These are phyloP conservation scores for Flaveria sonorensis DNA, from an alignment of 129 eudicot species.

Conservation along the genomic window DNA sequence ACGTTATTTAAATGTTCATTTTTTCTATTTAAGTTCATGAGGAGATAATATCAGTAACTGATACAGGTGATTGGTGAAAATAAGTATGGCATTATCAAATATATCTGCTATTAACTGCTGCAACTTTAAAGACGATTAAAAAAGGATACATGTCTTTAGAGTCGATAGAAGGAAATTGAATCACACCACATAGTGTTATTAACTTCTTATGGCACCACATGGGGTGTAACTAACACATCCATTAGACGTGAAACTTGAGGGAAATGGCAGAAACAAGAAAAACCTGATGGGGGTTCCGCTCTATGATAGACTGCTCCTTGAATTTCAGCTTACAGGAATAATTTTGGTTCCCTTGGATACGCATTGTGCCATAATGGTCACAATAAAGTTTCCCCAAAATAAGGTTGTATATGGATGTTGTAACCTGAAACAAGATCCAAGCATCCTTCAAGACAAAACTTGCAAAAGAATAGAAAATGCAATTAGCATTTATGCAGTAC, in stretches of 20 bases:
- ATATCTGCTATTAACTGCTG: background rate
- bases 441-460: slow-evolving; percentile 5
- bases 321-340: slow-evolving; percentile 91
- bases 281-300: slow-evolving; percentile 98
- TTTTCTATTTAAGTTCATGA: background rate
- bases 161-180: slow-evolving; percentile 6
- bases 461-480: background rate
- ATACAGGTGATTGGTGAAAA: background rate
- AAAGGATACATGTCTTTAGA: background rate
- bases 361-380: slow-evolving; percentile 98
- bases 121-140: background rate
- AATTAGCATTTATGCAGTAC: slow-evolving; percentile 36
- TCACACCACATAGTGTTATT: background rate
- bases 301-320: slow-evolving; percentile 95
- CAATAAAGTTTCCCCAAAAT: slow-evolving; percentile 94
- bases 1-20: background rate
- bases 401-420: slow-evolving; percentile 96
- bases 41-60: slow-evolving; percentile 1
- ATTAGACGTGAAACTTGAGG: background rate
- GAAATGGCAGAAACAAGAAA: slow-evolving; percentile 26
- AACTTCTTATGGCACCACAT: background rate
- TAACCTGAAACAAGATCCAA: slow-evolving; percentile 56
- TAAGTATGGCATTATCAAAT: background rate
- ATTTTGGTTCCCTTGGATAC: slow-evolving; percentile 73
- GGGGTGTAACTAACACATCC: background rate